A percentile compares a stretch with the other conserved stretches of the same genome.
Evolutionary conservation across 2,329 filamentous ascomycete genomes (phyloP).

Genomic region (Elsinoe batatas): DNA sequence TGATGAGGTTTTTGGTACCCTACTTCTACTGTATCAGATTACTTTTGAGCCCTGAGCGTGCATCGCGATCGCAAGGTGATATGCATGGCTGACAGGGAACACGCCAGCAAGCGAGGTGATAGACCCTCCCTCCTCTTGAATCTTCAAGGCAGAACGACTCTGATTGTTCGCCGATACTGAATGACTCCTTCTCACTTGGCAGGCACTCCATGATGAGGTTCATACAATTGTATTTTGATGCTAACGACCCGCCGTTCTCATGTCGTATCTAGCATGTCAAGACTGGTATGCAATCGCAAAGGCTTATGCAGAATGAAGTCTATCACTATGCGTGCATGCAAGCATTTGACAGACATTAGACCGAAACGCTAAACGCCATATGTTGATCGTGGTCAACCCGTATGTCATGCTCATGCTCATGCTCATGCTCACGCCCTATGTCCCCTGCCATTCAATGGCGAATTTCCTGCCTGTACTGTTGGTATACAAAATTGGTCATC

Average conservation of each 20-base stretch:
- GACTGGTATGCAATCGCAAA: neutral
- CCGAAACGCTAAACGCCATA: neutral
- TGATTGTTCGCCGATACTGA: neutral
- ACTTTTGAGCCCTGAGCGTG: neutral
- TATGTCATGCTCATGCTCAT: neutral
- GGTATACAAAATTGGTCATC: neutral
- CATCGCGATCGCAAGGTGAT: neutral
- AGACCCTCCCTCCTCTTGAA: neutral
- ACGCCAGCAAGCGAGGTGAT: neutral
- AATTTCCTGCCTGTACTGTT: neutral
- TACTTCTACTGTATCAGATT: neutral
- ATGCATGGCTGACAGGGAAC: neutral
- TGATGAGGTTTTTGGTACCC: neutral
- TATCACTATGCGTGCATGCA: neutral
- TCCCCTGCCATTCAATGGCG: neutral
- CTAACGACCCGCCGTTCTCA: neutral
- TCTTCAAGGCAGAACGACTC: neutral
- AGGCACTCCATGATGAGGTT: neutral
- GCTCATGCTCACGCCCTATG: neutral
- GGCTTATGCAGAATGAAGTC: neutral
- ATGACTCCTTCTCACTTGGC: neutral
- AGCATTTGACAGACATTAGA: neutral
- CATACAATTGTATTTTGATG: conserved; percentile 1
- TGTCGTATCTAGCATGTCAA: neutral
- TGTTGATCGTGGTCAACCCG: neutral